Evolutionary conservation across 306 rosid genomes (phyloP).

Genomic region (Cicer yamashitae): DNA sequence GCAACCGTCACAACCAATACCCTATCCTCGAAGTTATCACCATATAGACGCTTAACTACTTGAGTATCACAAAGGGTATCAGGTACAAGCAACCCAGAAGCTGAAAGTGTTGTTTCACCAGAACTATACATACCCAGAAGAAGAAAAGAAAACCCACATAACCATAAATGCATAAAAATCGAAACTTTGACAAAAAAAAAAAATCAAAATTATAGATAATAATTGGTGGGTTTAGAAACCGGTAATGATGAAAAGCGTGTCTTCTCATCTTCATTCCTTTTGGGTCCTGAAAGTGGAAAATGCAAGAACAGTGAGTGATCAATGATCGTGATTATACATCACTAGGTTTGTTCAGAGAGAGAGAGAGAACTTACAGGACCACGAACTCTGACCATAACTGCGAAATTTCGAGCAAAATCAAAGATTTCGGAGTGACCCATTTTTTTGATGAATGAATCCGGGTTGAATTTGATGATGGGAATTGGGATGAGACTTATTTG

Average conservation of each 20-base stretch:
- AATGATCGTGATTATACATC: conserved; percentile 6
- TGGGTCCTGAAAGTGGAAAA: conserved; percentile 70
- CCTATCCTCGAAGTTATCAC: conserved; percentile 53
- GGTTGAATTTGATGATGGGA: background rate
- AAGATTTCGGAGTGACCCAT: conserved; percentile 73
- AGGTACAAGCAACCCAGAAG: conserved; percentile 90
- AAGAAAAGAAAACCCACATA: conserved; percentile 24
- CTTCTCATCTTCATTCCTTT: conserved; percentile 94
- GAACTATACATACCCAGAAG: conserved; percentile 62
- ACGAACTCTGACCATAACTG: conserved; percentile 83
- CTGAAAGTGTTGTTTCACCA: conserved; percentile 90
- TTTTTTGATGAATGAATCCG: background rate
- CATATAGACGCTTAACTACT: conserved; percentile 56
- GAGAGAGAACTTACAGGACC: conserved; percentile 77
- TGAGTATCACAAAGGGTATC: conserved; percentile 61
- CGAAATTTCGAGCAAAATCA: conserved; percentile 71
- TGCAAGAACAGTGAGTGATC: conserved; percentile 7
- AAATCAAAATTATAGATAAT: background rate
- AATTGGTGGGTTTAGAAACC: conserved; percentile 47
- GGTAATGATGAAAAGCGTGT: conserved; percentile 92
- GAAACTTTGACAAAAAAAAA: conserved; percentile 16
- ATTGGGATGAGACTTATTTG: background rate
- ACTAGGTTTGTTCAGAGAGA: conserved; percentile 10
- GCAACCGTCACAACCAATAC: conserved; percentile 78
- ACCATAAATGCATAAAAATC: background rate